These are phyloP conservation scores for Leccinum olivaceopallidum DNA, from an alignment of 768 basidiomycete species.

Conservation along the genomic window DNA sequence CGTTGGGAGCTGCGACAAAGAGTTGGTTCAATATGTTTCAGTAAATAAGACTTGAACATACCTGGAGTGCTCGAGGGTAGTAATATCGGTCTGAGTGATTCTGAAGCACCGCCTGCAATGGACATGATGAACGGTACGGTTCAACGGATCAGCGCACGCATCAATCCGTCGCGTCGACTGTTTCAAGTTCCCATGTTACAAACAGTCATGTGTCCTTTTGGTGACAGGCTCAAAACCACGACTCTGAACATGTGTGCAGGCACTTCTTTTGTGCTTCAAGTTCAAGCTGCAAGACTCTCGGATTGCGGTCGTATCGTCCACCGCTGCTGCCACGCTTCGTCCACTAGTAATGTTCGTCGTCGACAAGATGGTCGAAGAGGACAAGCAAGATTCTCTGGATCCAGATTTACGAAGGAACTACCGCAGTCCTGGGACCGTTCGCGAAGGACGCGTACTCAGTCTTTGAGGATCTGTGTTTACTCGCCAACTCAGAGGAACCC, in stretches of 20 bases:
- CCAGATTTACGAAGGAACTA: conserved; percentile 50
- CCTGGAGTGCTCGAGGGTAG: too few species aligned
- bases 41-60: too few species aligned
- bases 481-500: conserved; percentile 81
- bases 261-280: conserved; percentile 91
- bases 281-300: conserved; percentile 79
- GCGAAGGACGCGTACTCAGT: conserved; percentile 84
- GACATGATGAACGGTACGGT: too few species aligned
- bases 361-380: conserved; percentile 88
- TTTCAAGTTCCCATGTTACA: too few species aligned
- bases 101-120: too few species aligned
- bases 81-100: too few species aligned
- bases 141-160: too few species aligned
- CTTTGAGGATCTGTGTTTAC: conserved; percentile 89
- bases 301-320: conserved; percentile 95
- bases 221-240: neutral
- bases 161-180: too few species aligned
- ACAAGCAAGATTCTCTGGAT: conserved; percentile 42
- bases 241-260: conserved; percentile 45
- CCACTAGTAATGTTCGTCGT: conserved; percentile 98
- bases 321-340: conserved; percentile 92
- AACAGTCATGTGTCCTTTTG: too few species aligned
- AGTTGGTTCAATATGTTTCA: too few species aligned
- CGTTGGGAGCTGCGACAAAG: too few species aligned
- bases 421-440: conserved; percentile 65